These are phyloP conservation scores for Mycena leptocephala DNA, from an alignment of 768 basidiomycete genomes.

Conservation along the genomic window DNA sequence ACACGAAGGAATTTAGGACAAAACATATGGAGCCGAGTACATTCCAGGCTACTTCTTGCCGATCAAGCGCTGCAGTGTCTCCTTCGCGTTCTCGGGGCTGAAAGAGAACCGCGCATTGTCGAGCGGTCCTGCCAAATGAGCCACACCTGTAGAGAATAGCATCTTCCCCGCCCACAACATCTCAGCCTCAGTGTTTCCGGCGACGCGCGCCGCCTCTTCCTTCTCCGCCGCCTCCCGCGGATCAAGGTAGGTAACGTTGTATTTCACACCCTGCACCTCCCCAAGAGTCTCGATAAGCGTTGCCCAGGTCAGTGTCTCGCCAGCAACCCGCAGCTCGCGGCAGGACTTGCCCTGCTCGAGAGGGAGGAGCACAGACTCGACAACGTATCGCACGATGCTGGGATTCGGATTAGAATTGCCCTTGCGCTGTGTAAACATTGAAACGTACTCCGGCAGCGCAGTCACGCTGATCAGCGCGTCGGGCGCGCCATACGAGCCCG, in stretches of 20 bases:
- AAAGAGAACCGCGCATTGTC: constrained; percentile 11
- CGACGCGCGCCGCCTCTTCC: constrained; percentile 4
- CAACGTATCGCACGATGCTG: no score
- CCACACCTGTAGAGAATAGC: background rate
- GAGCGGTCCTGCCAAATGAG: background rate
- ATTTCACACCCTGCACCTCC: constrained; percentile 11
- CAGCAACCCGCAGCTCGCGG: no score
- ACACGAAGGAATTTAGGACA: background rate
- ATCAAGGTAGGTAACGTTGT: constrained; percentile 1
- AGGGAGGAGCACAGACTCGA: no score
- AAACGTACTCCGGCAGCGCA: background rate
- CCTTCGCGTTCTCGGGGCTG: background rate
- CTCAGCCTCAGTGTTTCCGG: background rate
- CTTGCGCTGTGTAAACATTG: no score
- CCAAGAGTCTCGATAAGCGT: no score
- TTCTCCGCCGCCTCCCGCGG: constrained; percentile 8
- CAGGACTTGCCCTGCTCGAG: no score
- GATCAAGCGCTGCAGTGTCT: background rate
- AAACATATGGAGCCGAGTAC: background rate
- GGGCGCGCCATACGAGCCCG: no score
- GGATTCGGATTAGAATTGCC: no score
- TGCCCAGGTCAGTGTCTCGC: no score
- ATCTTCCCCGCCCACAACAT: background rate
- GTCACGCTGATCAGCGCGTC: background rate
- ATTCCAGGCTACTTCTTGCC: background rate